phyloP scores from a whole-genome alignment of 192 early-diverging fungal species.

The Podila clonocystis region DNA sequence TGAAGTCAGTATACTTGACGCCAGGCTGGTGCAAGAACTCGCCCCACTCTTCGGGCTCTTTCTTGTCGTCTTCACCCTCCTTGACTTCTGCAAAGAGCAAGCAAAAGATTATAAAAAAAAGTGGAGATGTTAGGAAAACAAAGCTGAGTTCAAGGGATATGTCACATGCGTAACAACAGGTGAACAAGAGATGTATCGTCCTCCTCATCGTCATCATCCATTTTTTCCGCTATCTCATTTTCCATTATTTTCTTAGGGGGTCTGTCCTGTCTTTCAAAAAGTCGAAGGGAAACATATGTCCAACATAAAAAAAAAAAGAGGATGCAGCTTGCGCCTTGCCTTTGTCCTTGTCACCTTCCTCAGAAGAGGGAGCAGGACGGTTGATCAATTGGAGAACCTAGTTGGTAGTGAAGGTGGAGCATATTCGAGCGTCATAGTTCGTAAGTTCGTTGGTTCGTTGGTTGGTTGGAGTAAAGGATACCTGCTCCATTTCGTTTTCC shows the following conservation, averaged over 20 bases:
- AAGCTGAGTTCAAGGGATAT: too few species aligned
- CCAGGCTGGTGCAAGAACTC: conserved; percentile 99
- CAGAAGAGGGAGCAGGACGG: conserved; percentile 67
- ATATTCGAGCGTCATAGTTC: not conserved
- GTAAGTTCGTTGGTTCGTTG: too few species aligned
- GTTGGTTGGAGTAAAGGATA: not conserved
- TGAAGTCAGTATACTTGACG: conserved; percentile 95
- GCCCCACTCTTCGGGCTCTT: conserved; percentile 90
- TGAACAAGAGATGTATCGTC: too few species aligned
- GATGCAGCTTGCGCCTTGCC: conserved; percentile 8
- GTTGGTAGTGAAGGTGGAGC: not conserved
- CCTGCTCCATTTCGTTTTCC: not conserved
- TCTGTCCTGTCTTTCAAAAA: too few species aligned
- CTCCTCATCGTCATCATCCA: too few species aligned
- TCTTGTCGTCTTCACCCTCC: conserved; percentile 7
- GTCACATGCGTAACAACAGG: too few species aligned
- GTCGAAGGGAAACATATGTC: too few species aligned
- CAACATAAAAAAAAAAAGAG: too few species aligned
- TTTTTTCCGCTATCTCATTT: too few species aligned
- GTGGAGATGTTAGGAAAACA: not conserved
- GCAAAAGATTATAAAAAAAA: not conserved
- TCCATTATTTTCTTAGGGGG: too few species aligned
- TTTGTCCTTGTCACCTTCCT: conserved; percentile 42
- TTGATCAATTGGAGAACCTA: conserved; percentile 96
- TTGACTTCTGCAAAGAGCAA: not conserved